Evolutionary conservation across 148 eudicot species (phyloP).

Genomic region (Salicornia ramosissima): DNA sequence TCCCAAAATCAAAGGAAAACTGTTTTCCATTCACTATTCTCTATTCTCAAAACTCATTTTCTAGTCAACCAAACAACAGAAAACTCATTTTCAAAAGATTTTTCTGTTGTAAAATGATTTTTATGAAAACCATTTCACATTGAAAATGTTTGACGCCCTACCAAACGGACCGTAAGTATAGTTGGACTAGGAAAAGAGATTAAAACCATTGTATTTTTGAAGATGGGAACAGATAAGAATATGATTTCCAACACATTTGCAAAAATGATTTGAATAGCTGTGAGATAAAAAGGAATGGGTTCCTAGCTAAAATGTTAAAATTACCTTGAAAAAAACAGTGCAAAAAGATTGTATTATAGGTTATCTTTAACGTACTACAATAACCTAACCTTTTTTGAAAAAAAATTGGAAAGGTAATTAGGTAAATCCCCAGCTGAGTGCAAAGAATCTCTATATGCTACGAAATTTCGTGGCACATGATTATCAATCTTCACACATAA

Average conservation of each 20-base stretch:
- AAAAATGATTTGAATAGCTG: neutral
- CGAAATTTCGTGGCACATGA: too few relatives aligned
- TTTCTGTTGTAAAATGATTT: too few relatives aligned
- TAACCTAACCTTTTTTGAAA: neutral
- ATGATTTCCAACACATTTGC: conserved; percentile 1
- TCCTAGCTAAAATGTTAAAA: neutral
- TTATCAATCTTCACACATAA: too few relatives aligned
- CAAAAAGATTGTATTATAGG: neutral
- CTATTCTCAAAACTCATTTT: too few relatives aligned
- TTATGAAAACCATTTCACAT: too few relatives aligned
- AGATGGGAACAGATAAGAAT: neutral
- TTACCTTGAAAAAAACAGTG: neutral
- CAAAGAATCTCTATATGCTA: neutral
- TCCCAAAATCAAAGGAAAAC: neutral
- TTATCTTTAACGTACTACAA: neutral
- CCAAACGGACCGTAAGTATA: too few relatives aligned
- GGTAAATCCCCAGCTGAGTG: neutral
- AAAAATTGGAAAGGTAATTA: too few relatives aligned
- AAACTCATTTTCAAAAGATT: too few relatives aligned
- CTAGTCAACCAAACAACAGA: too few relatives aligned
- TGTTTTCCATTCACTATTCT: too few relatives aligned
- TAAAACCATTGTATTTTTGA: neutral
- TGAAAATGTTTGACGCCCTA: too few relatives aligned
- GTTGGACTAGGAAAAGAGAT: neutral
- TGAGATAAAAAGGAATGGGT: neutral